Base-by-base conservation (phyloP, 140 eudicot genomes). In the Flaveria floridana region DNA sequence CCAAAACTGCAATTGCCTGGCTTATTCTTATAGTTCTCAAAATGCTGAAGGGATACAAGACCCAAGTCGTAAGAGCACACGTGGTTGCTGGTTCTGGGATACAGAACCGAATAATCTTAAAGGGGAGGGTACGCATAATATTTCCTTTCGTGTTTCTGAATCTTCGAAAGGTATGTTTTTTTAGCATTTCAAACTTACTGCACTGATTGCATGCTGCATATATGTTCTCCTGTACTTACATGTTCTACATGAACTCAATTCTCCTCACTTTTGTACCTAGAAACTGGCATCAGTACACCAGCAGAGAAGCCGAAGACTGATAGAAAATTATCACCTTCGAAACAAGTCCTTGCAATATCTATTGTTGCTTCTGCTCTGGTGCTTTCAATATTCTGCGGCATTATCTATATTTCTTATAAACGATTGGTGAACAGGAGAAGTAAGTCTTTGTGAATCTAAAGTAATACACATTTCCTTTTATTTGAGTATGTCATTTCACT, bases 1-100 rank as follows among this genome's bases (percentile, higher is more conserved):
- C 51, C 19, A 44, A 30, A 46, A 71, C 57, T 71, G 82, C n/a
- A 19, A 0, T 19, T 81, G 82, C 7, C 23, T 47, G n/a, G 85
- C 85, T 16, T 81, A 70, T 53, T 28, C 46, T 42, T 81, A 19
- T 46, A 34, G 8, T 68, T 10, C 69, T 58, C 15, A 53, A 37
- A 21, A 58, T 14, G 37, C 12, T 1, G 67, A 3, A 12, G 42
- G 41, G 41, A 26, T 61, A 25, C 9, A 2, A 18, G 42, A 25
- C 18, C 19, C 41, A 13, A 61, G 67, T 61, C 67, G 67, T 26
- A 15, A 11, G 67, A 12, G 28, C 0, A 61, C 41, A 25, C 42
- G 0, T 2, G 42, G 67, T 61, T 61, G 67, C 67, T 61, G 67
- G 67, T 25, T 61, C 10, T 25, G 67, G 67, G 16, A 25, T 0